Conservation (phyloP, 176 grass and related monocot species). For the Olyra latifolia region DNA sequence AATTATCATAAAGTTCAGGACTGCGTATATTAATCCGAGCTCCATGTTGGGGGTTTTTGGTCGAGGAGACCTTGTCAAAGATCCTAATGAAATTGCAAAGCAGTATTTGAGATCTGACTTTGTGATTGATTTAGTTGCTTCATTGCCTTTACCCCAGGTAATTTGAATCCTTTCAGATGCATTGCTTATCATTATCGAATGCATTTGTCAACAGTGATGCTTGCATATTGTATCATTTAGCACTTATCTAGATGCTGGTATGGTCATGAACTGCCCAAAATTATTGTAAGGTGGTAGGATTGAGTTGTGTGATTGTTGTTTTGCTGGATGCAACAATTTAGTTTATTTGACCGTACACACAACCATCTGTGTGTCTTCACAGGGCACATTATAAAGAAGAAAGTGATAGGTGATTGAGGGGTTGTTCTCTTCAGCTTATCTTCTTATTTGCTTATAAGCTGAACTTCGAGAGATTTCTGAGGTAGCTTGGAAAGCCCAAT, state of each 20-base stretch:
- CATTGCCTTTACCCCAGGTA: slow-evolving; percentile 97
- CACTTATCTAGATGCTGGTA: neutral
- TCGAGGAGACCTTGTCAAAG: slow-evolving; percentile 76
- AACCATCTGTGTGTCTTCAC: neutral
- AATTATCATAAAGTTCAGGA: slow-evolving; percentile 84
- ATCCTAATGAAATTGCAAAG: slow-evolving; percentile 65
- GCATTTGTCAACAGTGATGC: neutral
- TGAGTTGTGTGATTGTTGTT: neutral
- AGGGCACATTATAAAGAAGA: neutral
- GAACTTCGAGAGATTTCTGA: too few relatives aligned
- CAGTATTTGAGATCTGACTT: slow-evolving; percentile 79
- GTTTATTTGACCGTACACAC: neutral
- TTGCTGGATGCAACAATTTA: neutral
- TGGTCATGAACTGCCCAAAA: neutral
- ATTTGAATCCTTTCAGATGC: neutral
- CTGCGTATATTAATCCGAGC: slow-evolving; percentile 76
- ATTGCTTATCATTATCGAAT: neutral
- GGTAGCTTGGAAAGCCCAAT: too few relatives aligned
- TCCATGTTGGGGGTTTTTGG: slow-evolving; percentile 76
- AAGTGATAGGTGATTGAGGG: neutral
- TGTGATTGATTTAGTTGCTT: slow-evolving; percentile 68
- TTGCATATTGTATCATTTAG: neutral
- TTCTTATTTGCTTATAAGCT: too few relatives aligned
- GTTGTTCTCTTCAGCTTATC: too few relatives aligned
- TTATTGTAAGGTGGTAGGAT: neutral